These are phyloP conservation scores for Starmerella bacillaris DNA, from an alignment of 805 yeast species.

Conservation along the genomic window DNA sequence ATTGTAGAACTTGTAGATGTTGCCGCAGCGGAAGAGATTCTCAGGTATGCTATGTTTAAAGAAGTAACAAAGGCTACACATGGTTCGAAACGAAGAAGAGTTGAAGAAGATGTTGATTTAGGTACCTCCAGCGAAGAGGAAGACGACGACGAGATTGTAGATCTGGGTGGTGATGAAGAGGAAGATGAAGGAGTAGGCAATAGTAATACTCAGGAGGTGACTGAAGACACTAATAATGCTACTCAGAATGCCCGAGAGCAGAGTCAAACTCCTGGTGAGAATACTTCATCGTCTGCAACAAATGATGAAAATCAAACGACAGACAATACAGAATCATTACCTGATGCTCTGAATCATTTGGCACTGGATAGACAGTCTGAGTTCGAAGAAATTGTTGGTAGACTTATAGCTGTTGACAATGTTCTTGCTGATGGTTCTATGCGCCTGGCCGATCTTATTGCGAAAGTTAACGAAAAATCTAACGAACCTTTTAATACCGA, in stretches of 20 bases:
- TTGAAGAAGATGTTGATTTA: constrained; percentile 2
- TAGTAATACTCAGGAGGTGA: constrained; percentile 5
- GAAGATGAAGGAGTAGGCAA: constrained; percentile 6
- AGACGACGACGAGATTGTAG: constrained; percentile 20
- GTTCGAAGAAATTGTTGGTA: constrained; percentile 32
- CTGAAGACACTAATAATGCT: not conserved
- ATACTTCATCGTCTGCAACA: constrained; percentile 6
- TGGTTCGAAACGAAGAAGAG: constrained; percentile 20
- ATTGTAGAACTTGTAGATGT: constrained; percentile 66
- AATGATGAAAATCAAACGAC: constrained; percentile 13
- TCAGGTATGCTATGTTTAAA: constrained; percentile 72
- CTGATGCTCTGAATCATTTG: not conserved
- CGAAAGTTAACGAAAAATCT: constrained; percentile 29
- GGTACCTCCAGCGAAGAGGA: constrained; percentile 26
- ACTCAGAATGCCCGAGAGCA: not conserved
- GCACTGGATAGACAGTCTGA: constrained; percentile 25
- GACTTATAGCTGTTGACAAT: constrained; percentile 28
- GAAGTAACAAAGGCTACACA: constrained; percentile 35
- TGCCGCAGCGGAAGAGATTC: constrained; percentile 61
- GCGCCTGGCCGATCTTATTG: constrained; percentile 24
- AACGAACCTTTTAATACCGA: constrained; percentile 21
- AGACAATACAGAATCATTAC: constrained; percentile 16
- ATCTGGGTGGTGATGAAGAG: constrained; percentile 24
- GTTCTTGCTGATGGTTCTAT: constrained; percentile 28
- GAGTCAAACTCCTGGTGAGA: not conserved